Evolutionary conservation across 2,329 filamentous ascomycete species (phyloP).

Genomic region (Scopulariopsis brevicaulis): DNA sequence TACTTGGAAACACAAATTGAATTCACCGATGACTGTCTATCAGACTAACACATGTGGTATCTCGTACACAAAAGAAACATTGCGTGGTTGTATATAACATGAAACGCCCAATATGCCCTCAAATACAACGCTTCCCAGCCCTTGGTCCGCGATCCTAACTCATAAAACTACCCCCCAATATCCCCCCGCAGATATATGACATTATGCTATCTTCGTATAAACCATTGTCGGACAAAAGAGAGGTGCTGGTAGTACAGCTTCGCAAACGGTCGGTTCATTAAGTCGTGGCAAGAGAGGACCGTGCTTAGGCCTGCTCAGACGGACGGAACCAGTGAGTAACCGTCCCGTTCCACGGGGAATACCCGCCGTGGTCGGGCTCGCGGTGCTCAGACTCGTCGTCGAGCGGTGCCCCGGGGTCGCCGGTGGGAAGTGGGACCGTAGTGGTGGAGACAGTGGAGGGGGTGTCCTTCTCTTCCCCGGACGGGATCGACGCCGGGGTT

Average conservation of each 20-base stretch:
- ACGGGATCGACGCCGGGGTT: not conserved
- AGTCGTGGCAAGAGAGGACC: not conserved
- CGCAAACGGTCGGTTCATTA: not conserved
- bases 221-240: not conserved
- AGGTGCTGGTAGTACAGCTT: not conserved
- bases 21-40: not conserved
- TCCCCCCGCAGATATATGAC: not conserved
- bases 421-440: too few relatives aligned
- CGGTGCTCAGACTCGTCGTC: not conserved
- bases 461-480: not conserved
- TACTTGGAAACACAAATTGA: too few relatives aligned
- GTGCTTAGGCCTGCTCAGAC: not conserved
- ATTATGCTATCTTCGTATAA: not conserved
- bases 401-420: too few relatives aligned
- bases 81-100: not conserved
- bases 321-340: not conserved
- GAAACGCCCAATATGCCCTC: slow-evolving; percentile 13
- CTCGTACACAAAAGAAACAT: slow-evolving; percentile 1
- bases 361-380: not conserved
- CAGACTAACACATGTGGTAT: not conserved
- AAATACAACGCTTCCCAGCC: slow-evolving; percentile 23
- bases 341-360: not conserved
- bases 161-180: not conserved
- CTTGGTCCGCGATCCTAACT: slow-evolving; percentile 22
- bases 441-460: too few relatives aligned